Evolutionary conservation across 2,329 filamentous ascomycete species (phyloP), one percentile per base, ranked within the genome.

Genomic region (Fusarium sp.): DNA sequence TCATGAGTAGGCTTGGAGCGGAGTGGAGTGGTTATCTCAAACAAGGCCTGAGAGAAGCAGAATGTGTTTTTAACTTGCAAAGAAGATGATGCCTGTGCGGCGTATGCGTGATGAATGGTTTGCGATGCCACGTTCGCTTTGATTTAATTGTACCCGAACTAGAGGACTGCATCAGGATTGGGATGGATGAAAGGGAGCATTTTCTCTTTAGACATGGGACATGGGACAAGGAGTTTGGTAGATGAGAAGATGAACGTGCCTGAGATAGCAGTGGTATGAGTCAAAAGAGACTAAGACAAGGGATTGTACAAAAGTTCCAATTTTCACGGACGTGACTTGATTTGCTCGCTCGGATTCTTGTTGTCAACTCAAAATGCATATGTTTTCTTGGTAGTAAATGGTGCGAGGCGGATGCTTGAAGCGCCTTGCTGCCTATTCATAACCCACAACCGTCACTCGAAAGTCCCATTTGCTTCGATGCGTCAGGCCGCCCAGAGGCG

Each of bases 111-210:
- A 77, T 71, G 75, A 77, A 62, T 63, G 73, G 48, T 69, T 68
- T 72, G 55, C 69, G 67, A 77, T 76, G 75, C 72, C 71, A 77
- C 64, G 51, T 72, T 75, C 71, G 70, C 65, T 77, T 61, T 70
- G 71, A 64, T 76, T 61, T 76, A 48, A 58, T 61, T 51, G 20
- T 28, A 55, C 47, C 55, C 42, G 38, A 36, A 63, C 33, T 61
- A 75, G 65, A 75, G 57, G 60, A 62, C 61, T 72, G 67, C 67
- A 73, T 73, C 56, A 51, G 50, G 65, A 41, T 54, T 60, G 50
- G 60, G 61, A 54, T 45, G 60, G 61, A 51, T 47, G 62, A 54
- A 56, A 54, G 48, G 55, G 48, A 65, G 64, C 68, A 77, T 77
- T 77, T 77, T 67, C 47, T 59, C 44, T 42, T 48, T 50, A 62